Base-by-base conservation (phyloP, 495 filamentous ascomycete species). In the Aspergillus steynii region DNA sequence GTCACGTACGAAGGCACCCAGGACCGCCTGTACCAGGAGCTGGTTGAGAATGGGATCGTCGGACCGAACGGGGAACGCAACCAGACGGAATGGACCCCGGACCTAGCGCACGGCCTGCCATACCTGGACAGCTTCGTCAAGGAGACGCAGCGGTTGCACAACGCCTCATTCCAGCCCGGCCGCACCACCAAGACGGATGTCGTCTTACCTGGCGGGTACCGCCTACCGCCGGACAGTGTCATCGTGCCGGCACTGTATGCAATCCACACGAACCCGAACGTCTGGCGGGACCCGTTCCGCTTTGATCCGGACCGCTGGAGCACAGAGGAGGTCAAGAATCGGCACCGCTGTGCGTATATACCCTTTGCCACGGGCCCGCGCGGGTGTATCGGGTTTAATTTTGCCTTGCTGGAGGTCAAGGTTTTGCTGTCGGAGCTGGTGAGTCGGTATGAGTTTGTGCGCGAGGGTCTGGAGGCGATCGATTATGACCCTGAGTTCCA, bases 241-340 rank as follows among this genome's bases (percentile, higher is more conserved):
- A 70, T 85, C 27, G 76, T 86, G 56, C 65, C 77, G 0, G 75
- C 74, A 0, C 58, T 86, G 25, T 77, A 80, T 59, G 65, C 70
- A 27, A 79, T 86, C 50, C 82, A 85, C 59, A 85, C 68, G 53
- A 85, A 85, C 65, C 74, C 82, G 1, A 74, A 71, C 4, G 31
- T 75, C 26, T 86, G 82, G 83, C 58, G 74, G 27, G 75, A 85
- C 57, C 84, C 83, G 0, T 64, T 68, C 27, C 74, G 71, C 3
- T 86, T 87, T 57, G 75, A 86, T 62, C 80, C 84, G 0, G 82
- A 85, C 56, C 68, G 84, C 3, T 86, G 83, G 82, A 72, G 78
- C 50, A 72, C 73, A 0, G 79, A 82, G 0, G 71, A 74, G 64
- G 73, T 77, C 9, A 78, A 82, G 67, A 74, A 71, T 49, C 60